Conservation (phyloP, 2,329 filamentous ascomycete species). For the Monilinia fructigena region DNA sequence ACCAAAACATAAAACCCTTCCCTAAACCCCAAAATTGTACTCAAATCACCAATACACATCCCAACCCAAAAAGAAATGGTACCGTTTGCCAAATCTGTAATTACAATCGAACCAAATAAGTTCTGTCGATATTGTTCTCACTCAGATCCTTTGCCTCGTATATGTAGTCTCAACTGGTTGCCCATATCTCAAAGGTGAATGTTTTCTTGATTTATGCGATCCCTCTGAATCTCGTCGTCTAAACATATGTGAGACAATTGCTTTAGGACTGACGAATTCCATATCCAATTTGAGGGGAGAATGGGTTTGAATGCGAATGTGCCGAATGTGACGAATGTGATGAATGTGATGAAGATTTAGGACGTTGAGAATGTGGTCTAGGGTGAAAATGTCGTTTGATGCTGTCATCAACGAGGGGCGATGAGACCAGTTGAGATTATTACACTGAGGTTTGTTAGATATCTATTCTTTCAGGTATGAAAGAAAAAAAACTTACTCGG, state of each 20-base stretch:
- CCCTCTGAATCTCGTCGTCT: conserved; percentile 46
- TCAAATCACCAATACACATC: neutral
- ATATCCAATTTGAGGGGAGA: conserved; percentile 50
- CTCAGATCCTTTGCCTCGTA: too few species aligned
- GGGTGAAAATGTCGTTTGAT: conserved; percentile 57
- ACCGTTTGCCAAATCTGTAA: conserved; percentile 3
- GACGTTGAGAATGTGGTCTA: conserved; percentile 48
- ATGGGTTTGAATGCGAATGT: conserved; percentile 47
- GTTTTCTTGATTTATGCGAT: conserved; percentile 28
- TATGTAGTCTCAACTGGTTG: conserved; percentile 18
- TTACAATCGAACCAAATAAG: neutral
- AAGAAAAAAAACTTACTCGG: too few species aligned
- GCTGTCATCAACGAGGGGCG: conserved; percentile 82
- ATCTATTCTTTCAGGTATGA: too few species aligned
- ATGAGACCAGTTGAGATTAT: conserved; percentile 88
- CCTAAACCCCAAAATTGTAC: too few species aligned
- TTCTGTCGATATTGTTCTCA: neutral
- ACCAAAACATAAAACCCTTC: too few species aligned
- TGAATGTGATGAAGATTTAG: conserved; percentile 61
- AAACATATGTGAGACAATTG: conserved; percentile 63
- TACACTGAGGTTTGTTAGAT: conserved; percentile 54
- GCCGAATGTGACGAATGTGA: conserved; percentile 56
- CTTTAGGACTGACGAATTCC: conserved; percentile 61
- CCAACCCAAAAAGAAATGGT: neutral
- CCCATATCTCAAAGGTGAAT: conserved; percentile 29